Evolutionary conservation across 1,284 basidiomycete species (phyloP).

Genomic region (Sporisorium graminicola): DNA sequence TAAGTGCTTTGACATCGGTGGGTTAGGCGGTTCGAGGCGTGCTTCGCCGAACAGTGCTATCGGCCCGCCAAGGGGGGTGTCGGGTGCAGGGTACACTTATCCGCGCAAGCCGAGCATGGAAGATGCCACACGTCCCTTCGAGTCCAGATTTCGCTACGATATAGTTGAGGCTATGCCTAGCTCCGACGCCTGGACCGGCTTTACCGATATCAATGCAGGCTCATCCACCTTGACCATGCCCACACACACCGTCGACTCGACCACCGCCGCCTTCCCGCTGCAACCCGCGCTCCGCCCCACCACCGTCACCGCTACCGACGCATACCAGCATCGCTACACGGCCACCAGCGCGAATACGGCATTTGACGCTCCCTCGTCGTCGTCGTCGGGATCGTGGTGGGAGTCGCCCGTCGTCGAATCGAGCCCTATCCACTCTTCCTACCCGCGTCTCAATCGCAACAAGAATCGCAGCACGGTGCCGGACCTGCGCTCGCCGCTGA

Average conservation of each 20-base stretch:
- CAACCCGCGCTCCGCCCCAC: background rate
- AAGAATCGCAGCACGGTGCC: too few relatives aligned
- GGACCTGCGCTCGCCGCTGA: background rate
- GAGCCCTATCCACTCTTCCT: background rate
- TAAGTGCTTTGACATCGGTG: background rate
- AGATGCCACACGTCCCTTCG: too few relatives aligned
- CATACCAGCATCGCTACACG: too few relatives aligned
- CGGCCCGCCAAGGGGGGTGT: too few relatives aligned
- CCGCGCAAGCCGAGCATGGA: background rate
- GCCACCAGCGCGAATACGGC: too few relatives aligned
- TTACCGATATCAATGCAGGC: too few relatives aligned
- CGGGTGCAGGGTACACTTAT: background rate
- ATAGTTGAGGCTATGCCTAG: too few relatives aligned
- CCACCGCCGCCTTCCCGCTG: too few relatives aligned
- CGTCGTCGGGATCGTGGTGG: too few relatives aligned
- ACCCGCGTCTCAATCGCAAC: background rate
- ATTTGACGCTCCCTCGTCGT: too few relatives aligned
- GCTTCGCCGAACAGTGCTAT: background rate
- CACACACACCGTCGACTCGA: background rate
- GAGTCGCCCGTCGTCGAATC: background rate
- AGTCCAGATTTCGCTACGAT: too few relatives aligned
- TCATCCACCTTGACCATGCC: background rate
- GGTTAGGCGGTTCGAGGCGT: background rate
- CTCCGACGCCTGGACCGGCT: too few relatives aligned
- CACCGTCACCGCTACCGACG: background rate